Percentiles rank a stretch among this genome's conserved stretches.
Evolutionary conservation across 176 grass and related monocot species (phyloP).

Genomic region (Leersia perrieri): DNA sequence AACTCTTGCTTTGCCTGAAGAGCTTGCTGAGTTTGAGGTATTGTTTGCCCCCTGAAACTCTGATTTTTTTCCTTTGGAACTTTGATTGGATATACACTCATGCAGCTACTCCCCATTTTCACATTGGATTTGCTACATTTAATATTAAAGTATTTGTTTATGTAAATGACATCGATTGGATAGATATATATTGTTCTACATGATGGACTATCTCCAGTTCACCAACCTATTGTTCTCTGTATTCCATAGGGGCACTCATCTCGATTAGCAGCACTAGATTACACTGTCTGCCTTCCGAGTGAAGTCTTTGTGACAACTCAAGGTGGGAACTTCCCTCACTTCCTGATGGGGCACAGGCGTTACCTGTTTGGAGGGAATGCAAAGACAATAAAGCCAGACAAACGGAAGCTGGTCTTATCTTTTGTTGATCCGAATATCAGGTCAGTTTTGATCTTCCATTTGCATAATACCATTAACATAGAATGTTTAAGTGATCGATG

Average conservation of each 20-base stretch:
- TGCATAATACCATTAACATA: background rate
- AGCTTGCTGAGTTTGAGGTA: slow-evolving; percentile 85
- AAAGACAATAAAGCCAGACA: slow-evolving; percentile 90
- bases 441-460: slow-evolving; percentile 38
- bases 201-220: slow-evolving; percentile 5
- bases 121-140: background rate
- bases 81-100: slow-evolving; percentile 12
- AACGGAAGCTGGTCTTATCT: slow-evolving; percentile 78
- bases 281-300: slow-evolving; percentile 61
- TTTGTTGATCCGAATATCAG: slow-evolving; percentile 83
- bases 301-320: slow-evolving; percentile 95
- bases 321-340: slow-evolving; percentile 97
- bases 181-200: background rate
- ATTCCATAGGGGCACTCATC: slow-evolving; percentile 71
- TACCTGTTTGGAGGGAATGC: slow-evolving; percentile 76
- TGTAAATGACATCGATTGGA: background rate
- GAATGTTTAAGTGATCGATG: background rate
- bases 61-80: background rate
- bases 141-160: background rate
- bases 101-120: background rate
- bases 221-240: slow-evolving; percentile 9
- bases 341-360: slow-evolving; percentile 83
- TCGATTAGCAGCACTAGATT: slow-evolving; percentile 80
- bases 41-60: background rate
- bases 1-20: slow-evolving; percentile 71